These are phyloP conservation scores for Lumnitzera racemosa DNA, from an alignment of 345 rosid genomes.

Conservation along the genomic window DNA sequence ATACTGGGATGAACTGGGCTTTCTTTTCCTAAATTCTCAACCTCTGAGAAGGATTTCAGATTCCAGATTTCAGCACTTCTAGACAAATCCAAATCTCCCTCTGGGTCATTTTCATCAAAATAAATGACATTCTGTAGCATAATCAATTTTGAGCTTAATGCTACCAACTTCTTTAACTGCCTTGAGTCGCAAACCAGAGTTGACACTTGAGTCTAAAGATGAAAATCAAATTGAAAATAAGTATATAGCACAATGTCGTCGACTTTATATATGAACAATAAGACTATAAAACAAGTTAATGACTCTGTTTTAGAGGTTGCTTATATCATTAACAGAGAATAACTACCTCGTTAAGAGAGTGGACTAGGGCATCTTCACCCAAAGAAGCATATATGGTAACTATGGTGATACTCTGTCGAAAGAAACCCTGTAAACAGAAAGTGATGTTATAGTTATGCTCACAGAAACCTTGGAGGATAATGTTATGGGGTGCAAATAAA, in stretches of 20 bases:
- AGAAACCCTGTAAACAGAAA: conserved; percentile 60
- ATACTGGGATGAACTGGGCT: conserved; percentile 43
- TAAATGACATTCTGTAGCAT: conserved; percentile 61
- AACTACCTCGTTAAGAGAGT: conserved; percentile 80
- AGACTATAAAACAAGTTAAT: too few relatives aligned
- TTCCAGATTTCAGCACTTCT: conserved; percentile 33
- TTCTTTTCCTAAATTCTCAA: conserved; percentile 62
- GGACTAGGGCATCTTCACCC: conserved; percentile 76
- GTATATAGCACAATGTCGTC: background rate
- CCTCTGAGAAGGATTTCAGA: conserved; percentile 62
- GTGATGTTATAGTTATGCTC: conserved; percentile 1
- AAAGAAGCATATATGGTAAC: conserved; percentile 94
- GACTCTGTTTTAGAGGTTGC: background rate
- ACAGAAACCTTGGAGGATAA: conserved; percentile 2
- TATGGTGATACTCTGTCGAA: conserved; percentile 62
- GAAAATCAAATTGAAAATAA: background rate
- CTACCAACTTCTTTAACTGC: conserved; percentile 57
- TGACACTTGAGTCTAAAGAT: conserved; percentile 63
- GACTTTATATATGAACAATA: too few relatives aligned
- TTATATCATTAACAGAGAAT: background rate
- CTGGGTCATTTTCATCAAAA: conserved; percentile 53
- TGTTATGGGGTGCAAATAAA: background rate
- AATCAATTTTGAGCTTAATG: conserved; percentile 45
- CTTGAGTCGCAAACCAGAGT: conserved; percentile 77
- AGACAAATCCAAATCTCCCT: conserved; percentile 24